These are phyloP conservation scores for Ganoderma sinense DNA, from an alignment of 1,284 basidiomycete species.

Conservation along the genomic window DNA sequence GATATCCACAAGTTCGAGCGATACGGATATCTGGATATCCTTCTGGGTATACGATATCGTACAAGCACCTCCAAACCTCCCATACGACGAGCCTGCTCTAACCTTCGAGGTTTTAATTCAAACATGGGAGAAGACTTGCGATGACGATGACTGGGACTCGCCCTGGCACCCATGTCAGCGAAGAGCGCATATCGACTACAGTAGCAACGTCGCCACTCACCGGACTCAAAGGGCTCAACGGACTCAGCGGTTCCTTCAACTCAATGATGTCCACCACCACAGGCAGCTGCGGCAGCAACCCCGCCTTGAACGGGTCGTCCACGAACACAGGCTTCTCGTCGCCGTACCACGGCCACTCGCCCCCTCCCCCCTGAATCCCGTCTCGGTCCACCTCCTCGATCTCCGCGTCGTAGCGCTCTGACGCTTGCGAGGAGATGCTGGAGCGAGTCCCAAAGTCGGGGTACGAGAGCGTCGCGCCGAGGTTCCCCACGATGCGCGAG, in stretches of 20 bases:
- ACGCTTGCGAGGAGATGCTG: not conserved
- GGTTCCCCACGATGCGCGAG: slow-evolving; percentile 8
- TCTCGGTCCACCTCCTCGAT: not conserved
- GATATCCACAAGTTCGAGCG: no score
- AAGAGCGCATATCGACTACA: not conserved
- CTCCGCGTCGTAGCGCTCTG: not conserved
- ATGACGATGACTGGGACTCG: not conserved
- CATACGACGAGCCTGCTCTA: slow-evolving; percentile 31
- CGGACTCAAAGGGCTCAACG: not conserved
- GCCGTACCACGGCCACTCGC: not conserved
- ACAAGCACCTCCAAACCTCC: not conserved
- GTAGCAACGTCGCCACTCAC: not conserved
- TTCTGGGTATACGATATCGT: slow-evolving; percentile 34
- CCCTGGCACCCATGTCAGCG: not conserved
- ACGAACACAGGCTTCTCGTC: slow-evolving; percentile 4
- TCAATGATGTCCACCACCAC: not conserved
- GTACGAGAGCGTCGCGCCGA: slow-evolving; percentile 8
- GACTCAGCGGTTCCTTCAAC: not conserved
- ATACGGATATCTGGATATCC: not conserved
- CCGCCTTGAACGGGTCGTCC: not conserved
- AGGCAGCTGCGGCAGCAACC: not conserved
- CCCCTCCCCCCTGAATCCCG: no score
- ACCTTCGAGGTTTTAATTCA: not conserved
- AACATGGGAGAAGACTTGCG: not conserved
- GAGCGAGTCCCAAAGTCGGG: not conserved